A percentile compares a stretch with the other conserved stretches of the same genome.
Evolutionary conservation across 768 basidiomycete species (phyloP).

Genomic region (Pholiota microspora): DNA sequence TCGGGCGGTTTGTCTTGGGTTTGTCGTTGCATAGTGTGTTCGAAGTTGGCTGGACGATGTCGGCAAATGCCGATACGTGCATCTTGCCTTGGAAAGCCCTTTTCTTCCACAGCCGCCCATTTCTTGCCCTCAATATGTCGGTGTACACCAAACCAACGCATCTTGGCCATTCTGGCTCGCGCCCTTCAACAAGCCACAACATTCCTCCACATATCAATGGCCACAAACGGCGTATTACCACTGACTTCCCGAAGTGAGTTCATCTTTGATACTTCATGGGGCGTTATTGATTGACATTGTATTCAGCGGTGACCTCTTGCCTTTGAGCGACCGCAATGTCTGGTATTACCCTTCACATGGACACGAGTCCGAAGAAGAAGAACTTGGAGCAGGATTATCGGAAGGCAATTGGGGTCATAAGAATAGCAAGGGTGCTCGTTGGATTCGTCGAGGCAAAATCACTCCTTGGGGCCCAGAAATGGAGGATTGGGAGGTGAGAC

Average conservation of each 20-base stretch:
- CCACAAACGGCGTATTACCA: conserved; percentile 26
- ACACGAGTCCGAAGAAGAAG: conserved; percentile 63
- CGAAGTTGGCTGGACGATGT: too few species aligned
- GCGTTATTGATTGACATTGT: conserved; percentile 18
- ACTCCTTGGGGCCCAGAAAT: conserved; percentile 80
- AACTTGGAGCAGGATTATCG: conserved; percentile 40
- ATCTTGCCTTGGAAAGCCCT: not conserved
- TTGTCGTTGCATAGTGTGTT: too few species aligned
- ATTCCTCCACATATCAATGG: conserved; percentile 23
- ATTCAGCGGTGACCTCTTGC: conserved; percentile 32
- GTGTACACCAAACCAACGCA: conserved; percentile 21
- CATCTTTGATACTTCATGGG: conserved; percentile 18
- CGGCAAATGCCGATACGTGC: conserved; percentile 19
- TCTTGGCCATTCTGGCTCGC: conserved; percentile 16
- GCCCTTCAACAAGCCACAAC: conserved; percentile 21
- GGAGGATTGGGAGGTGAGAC: conserved; percentile 82
- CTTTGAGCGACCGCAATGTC: conserved; percentile 68
- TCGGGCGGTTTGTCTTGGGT: too few species aligned
- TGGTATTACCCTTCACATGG: conserved; percentile 88
- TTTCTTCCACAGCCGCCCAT: not conserved
- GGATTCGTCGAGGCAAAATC: conserved; percentile 82
- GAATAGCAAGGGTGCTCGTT: conserved; percentile 68
- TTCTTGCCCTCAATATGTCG: conserved; percentile 12
- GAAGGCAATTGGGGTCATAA: conserved; percentile 88
- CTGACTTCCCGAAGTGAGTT: conserved; percentile 27